Base-by-base conservation (phyloP, 345 rosid genomes). In the Lagerstroemia speciosa region DNA sequence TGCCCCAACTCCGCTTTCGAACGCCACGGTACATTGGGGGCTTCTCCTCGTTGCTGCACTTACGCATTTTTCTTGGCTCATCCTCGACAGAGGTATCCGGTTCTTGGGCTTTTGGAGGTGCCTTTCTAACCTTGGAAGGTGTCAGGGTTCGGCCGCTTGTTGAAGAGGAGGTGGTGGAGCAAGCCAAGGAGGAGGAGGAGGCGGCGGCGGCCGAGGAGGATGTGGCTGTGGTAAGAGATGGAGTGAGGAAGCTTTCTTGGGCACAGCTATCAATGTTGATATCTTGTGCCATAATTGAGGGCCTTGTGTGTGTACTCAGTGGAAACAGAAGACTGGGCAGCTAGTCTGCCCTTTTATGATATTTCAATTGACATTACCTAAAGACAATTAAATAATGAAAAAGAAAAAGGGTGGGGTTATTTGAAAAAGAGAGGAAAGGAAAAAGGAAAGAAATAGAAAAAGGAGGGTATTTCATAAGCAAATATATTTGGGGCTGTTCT, bases 1-100 rank as follows among this genome's bases (percentile, higher is more conserved):
- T 92, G 2, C 98, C 98, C 98, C 96, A 89, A 77, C 82, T 90
- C 57, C 98, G 82, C 94, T 76, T 92, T 71, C 98, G 83, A 1
- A 92, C 98, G 26, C 96, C 98, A 5, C 86, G 82, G 65, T 81
- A 92, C 16, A 74, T 83, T 0, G 84, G 87, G 64, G 85, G 89
- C 62, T 32, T 43, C n/a, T 61, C 66, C 73, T 4, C 7, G 14
- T 58, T 52, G 69, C 38, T 53, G 62, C 33, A 52, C 27, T 43
- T 45, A 67, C 63, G 64, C 9, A 58, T 63, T 15, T 36, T 36
- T 4, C 58, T 46, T 1, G 22, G 38, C 24, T 31, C 24, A 24
- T 31, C 24, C 2, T 36, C 45, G 1, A 26, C 66, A 24, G 2
- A 33, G 32, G 3, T 62, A 5, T 22, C 30, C 7, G 10, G 60